phyloP scores from a whole-genome alignment of 371 early-diverging fungal species.

The Actinomucor elegans region DNA sequence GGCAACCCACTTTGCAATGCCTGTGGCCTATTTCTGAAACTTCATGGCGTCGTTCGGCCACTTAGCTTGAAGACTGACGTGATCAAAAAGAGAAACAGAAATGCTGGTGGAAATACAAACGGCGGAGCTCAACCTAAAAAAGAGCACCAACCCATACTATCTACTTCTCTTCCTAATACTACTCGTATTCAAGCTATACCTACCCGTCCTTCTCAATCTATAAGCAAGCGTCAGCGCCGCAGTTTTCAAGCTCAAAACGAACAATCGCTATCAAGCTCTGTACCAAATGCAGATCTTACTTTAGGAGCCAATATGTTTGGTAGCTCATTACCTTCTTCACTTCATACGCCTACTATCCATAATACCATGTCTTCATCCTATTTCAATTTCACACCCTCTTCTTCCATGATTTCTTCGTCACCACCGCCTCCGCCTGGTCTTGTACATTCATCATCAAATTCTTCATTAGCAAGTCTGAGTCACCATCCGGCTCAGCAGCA shows the following conservation, averaged over 20 bases:
- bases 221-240: constrained; percentile 15
- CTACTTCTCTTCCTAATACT: constrained; percentile 5
- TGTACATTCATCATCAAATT: constrained; percentile 17
- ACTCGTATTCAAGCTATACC: constrained; percentile 2
- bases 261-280: neutral
- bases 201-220: constrained; percentile 6
- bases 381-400: constrained; percentile 1
- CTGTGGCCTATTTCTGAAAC: constrained; percentile 30
- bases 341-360: neutral
- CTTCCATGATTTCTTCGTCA: neutral
- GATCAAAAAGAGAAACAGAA: constrained; percentile 35
- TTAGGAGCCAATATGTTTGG: neutral
- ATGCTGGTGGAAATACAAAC: neutral
- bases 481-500: constrained; percentile 1
- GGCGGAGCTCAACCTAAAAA: neutral
- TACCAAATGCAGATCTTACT: neutral
- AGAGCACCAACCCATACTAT: neutral
- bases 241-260: neutral
- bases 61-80: constrained; percentile 32
- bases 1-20: constrained; percentile 33
- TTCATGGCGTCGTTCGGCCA: constrained; percentile 33
- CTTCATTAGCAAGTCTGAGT: constrained; percentile 9
- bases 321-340: neutral
- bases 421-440: constrained; percentile 6
- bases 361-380: neutral